Conservation (phyloP, 371 early-diverging fungal genomes). For the Mucor saturninus region DNA sequence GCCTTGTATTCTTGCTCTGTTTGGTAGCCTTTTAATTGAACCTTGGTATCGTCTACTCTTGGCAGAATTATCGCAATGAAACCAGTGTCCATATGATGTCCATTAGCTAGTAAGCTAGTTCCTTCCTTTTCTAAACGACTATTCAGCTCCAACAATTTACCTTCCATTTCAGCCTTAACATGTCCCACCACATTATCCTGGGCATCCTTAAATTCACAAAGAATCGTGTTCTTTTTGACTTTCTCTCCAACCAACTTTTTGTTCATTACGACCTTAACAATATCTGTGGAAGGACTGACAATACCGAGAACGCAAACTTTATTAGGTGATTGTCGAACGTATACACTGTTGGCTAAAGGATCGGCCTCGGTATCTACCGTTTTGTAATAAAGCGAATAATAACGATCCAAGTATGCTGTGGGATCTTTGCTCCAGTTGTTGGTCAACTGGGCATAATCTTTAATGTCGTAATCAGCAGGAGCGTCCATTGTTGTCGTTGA, state of each 20-base stretch:
- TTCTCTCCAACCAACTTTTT: conserved; percentile 27
- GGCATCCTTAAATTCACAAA: conserved; percentile 27
- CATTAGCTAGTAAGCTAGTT: conserved; percentile 17
- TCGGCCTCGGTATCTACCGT: conserved; percentile 14
- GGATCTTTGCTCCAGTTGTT: conserved; percentile 37
- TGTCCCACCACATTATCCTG: conserved; percentile 23
- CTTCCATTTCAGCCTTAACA: conserved; percentile 45
- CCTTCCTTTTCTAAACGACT: conserved; percentile 34
- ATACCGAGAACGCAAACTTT: conserved; percentile 56
- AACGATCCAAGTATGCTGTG: conserved; percentile 38
- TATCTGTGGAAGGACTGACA: conserved; percentile 19
- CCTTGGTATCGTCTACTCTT: conserved; percentile 30
- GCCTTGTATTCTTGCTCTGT: conserved; percentile 28
- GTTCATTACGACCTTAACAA: conserved; percentile 11
- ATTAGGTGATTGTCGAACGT: conserved; percentile 56
- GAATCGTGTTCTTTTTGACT: conserved; percentile 32
- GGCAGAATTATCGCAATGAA: conserved; percentile 53
- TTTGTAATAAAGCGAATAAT: conserved; percentile 47
- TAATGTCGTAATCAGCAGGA: conserved; percentile 32
- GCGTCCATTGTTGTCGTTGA: conserved; percentile 5
- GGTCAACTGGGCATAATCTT: conserved; percentile 23
- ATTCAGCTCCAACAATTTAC: conserved; percentile 49
- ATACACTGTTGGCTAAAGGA: conserved; percentile 21
- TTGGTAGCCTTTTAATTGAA: conserved; percentile 30
- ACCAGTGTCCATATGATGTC: conserved; percentile 42